Evolutionary conservation across 306 rosid genomes (phyloP).

Genomic region (Corylus heterophylla): DNA sequence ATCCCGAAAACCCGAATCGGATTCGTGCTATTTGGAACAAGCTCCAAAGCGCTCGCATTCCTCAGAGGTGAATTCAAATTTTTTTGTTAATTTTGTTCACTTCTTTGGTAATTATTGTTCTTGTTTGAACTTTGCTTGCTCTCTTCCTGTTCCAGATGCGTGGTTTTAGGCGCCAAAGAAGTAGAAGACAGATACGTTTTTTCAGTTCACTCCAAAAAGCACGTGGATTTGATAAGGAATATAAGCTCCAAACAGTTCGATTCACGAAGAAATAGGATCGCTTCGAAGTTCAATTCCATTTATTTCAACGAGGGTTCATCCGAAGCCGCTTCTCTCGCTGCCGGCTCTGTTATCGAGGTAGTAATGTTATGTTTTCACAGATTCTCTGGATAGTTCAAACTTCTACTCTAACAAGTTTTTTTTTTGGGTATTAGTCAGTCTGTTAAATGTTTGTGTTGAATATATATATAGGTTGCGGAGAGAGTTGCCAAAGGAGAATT

Average conservation of each 20-base stretch:
- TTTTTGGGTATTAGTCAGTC: neutral
- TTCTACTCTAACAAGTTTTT: neutral
- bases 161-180: slow-evolving; percentile 69
- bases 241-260: slow-evolving; percentile 59
- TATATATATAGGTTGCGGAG: slow-evolving; percentile 49
- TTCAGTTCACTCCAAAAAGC: slow-evolving; percentile 62
- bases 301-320: slow-evolving; percentile 86
- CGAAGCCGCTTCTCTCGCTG: slow-evolving; percentile 88
- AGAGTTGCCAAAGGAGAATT: slow-evolving; percentile 83
- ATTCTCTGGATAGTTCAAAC: too few relatives aligned
- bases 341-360: slow-evolving; percentile 82
- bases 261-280: slow-evolving; percentile 48
- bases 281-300: slow-evolving; percentile 54
- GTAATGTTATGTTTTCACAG: neutral
- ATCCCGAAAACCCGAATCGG: slow-evolving; percentile 81
- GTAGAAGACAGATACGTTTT: slow-evolving; percentile 63
- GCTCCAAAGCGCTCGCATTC: slow-evolving; percentile 53
- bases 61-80: slow-evolving; percentile 45
- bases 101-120: neutral
- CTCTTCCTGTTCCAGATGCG: slow-evolving; percentile 59
- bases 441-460: slow-evolving; percentile 23
- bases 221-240: slow-evolving; percentile 62
- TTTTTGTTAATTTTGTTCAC: neutral
- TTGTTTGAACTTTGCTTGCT: neutral
- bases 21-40: slow-evolving; percentile 71